Evolutionary conservation across 1,284 basidiomycete species (phyloP).

Genomic region (Ganoderma leucocontextum): DNA sequence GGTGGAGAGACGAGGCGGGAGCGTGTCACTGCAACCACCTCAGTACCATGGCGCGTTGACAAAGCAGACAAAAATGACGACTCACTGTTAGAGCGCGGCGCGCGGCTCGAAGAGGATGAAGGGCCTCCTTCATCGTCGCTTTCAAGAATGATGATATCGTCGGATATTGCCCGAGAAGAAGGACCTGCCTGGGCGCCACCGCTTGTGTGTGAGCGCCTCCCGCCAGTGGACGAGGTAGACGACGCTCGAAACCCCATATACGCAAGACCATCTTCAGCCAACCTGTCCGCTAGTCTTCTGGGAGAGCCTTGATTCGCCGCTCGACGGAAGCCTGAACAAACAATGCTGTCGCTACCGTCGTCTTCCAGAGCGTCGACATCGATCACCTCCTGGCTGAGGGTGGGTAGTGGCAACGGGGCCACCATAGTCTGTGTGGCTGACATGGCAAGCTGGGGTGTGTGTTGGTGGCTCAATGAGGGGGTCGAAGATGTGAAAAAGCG

Average conservation of each 20-base stretch:
- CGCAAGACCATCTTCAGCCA: conserved; percentile 20
- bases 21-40: conserved; percentile 28
- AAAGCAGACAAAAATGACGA: conserved; percentile 5
- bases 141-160: conserved; percentile 46
- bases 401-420: conserved; percentile 5
- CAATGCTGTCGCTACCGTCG: conserved; percentile 36
- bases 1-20: conserved; percentile 53
- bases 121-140: conserved; percentile 51
- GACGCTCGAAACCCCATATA: conserved; percentile 22
- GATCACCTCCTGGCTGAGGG: conserved; percentile 8
- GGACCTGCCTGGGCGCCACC: conserved; percentile 28
- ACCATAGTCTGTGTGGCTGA: conserved; percentile 9
- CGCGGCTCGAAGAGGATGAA: conserved; percentile 31
- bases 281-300: neutral
- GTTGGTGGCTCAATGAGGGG: neutral
- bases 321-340: conserved; percentile 30
- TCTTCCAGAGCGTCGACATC: conserved; percentile 40
- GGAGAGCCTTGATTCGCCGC: conserved; percentile 13
- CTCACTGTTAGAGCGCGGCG: conserved; percentile 36
- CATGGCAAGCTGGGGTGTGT: conserved; percentile 6
- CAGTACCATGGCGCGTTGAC: conserved; percentile 3
- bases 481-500: neutral
- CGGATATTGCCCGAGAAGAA: conserved; percentile 22
- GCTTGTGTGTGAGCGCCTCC: conserved; percentile 19
- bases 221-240: conserved; percentile 2